These are phyloP conservation scores for Trichoderma sp. DNA, from an alignment of 2,329 filamentous ascomycete genomes.

Conservation along the genomic window DNA sequence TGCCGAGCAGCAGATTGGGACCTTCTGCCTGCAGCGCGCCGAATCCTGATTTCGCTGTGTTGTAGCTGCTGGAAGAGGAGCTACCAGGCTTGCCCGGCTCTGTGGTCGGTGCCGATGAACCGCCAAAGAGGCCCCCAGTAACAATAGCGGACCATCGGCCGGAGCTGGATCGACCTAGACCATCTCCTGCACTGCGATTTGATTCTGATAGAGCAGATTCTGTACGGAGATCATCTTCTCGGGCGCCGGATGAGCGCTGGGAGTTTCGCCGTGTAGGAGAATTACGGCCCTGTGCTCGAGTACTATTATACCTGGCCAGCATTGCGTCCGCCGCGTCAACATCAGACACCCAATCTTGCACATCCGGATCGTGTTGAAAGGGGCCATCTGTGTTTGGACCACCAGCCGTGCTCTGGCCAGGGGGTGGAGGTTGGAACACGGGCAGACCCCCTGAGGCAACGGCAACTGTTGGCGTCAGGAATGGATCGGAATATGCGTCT, in stretches of 20 bases:
- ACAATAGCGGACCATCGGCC: slow-evolving; percentile 38
- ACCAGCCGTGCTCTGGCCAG: slow-evolving; percentile 39
- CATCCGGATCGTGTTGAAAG: slow-evolving; percentile 49
- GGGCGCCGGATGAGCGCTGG: slow-evolving; percentile 36
- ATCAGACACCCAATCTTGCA: slow-evolving; percentile 60
- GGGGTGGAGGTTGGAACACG: slow-evolving; percentile 31
- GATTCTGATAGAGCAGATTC: slow-evolving; percentile 60
- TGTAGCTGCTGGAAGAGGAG: slow-evolving; percentile 49
- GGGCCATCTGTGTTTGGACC: slow-evolving; percentile 46
- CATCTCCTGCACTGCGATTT: slow-evolving; percentile 48
- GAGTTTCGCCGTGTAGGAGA: slow-evolving; percentile 45
- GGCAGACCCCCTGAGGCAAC: slow-evolving; percentile 25
- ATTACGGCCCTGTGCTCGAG: slow-evolving; percentile 34
- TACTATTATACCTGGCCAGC: slow-evolving; percentile 46
- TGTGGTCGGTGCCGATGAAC: slow-evolving; percentile 29
- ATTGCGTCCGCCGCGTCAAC: slow-evolving; percentile 57
- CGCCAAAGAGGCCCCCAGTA: slow-evolving; percentile 29
- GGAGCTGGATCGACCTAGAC: slow-evolving; percentile 39
- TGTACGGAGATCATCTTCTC: slow-evolving; percentile 54
- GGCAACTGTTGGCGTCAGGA: slow-evolving; percentile 46
- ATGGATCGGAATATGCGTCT: slow-evolving; percentile 49
- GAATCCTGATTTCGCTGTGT: slow-evolving; percentile 57
- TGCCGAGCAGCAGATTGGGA: slow-evolving; percentile 47
- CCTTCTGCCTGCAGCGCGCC: slow-evolving; percentile 55
- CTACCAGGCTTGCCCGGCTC: slow-evolving; percentile 41